Evolutionary conservation across 148 eudicot genomes (phyloP), one percentile per base, ranked within the genome.

Genomic region (Tetragonia tetragonoides): DNA sequence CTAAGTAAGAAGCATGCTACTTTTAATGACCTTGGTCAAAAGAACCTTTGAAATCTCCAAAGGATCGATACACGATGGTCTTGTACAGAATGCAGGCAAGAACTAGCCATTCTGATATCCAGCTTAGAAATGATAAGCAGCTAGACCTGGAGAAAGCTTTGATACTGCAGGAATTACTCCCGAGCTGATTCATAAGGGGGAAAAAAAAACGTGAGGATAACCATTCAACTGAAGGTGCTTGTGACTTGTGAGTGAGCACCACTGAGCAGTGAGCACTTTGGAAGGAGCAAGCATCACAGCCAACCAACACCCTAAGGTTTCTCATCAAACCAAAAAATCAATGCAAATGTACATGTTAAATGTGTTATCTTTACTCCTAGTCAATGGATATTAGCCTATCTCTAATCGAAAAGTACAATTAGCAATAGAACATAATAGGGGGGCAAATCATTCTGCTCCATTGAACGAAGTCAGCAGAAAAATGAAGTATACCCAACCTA

Each of bases 51-150:
- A 37, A 18, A 72, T 44, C 28, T 34, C 75, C 64, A 72, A 56
- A 23, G 75, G 63, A 54, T 54, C 44, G 39, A 72, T 38, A 7
- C 63, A 72, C 39, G 63, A 56, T 21, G 64, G 75, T 56, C 63
- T 46, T 17, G 47, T 34, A 53, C 54, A 53, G 39, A 34, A 72
- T 23, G 75, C 75, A 72, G 75, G 75, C 38, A 72, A 34, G 75
- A 34, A 56, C 24, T 54, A 53, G 75, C 75, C 75, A 72, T 72
- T 72, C 59, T 72, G 75, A 72, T 54, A 72, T 72, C 63, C 75
- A 17, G 63, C 63, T 54, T 53, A 10, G 75, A 72, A 72, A 24
- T 72, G 75, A 72, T 54, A 72, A 37, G 75, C 75, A 34, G 63
- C 75, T 37, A 53, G 75, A 54, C 63, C 75, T 0, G 75, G 63